Base-by-base conservation (phyloP, 208 protist species). In the Wallacemonas rigidus region DNA sequence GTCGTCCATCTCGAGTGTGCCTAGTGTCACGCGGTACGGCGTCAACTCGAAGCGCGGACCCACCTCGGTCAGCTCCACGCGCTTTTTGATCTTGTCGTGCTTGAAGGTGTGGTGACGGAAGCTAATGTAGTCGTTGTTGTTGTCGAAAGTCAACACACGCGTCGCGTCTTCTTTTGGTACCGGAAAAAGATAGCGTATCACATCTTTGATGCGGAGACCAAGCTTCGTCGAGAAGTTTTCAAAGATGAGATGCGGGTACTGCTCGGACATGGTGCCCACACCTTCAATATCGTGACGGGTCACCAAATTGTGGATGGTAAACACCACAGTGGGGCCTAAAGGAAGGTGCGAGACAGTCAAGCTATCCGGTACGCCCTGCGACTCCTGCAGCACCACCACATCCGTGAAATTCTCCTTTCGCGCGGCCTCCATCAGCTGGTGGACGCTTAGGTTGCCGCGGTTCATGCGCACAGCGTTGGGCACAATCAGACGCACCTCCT, bases 171-270 rank as follows among this genome's bases (percentile, higher is more conserved):
- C 77, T 80, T 99, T 99, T 17, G 99, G 98, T 3, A 98, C 98
- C 1, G 99, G 99, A 74, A 99, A 99, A 11, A 99, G 84, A 79
- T 99, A 95, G 78, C 99, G 97, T 17, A 99, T 65, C 43, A 99
- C 98, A 41, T 89, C 91, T 48, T 80, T 74, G 39, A 99, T 91
- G 48, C 99, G 90, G 62, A 91, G 65, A 47, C 99, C 99, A 1
- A 99, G 85, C 75, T 89, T 84, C 5, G 98, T 99, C 14, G 84
- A 91, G 73, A 99, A 99, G 73, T 98, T 98, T 69, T 99, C 89
- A 81, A 99, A 99, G 56, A 99, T 97, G 43, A 99, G 92, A 74
- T 99, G 99, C 40, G 99, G 99, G 71, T 95, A 98, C 75, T 94
- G 91, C 84, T 99, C 91, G 3, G 95, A 98, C 77, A 99, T 92